These are phyloP conservation scores for Globisporangium irregulare DNA, from an alignment of 352 stramenopile species.

Conservation along the genomic window DNA sequence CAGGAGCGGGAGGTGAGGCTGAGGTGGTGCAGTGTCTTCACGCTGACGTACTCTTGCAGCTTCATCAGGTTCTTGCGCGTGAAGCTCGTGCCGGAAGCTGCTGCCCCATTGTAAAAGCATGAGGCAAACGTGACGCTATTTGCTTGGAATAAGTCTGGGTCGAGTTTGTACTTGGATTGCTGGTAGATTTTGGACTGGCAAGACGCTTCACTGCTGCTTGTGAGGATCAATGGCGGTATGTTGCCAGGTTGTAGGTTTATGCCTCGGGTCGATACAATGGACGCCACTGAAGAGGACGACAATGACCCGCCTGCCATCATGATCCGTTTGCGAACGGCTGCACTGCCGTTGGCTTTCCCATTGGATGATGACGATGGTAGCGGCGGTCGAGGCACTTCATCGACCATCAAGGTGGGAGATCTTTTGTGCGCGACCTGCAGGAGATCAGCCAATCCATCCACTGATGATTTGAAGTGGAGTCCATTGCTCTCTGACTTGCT, in stretches of 20 bases:
- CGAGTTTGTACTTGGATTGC: conserved; percentile 44
- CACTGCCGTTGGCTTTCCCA: background rate
- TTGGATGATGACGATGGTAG: background rate
- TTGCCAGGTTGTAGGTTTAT: background rate
- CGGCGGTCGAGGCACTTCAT: conserved; percentile 2
- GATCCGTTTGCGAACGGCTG: conserved; percentile 10
- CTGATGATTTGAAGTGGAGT: background rate
- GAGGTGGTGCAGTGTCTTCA: conserved; percentile 38
- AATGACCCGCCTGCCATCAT: background rate
- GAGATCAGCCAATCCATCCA: conserved; percentile 24
- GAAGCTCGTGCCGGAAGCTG: conserved; percentile 9
- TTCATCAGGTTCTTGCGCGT: conserved; percentile 38
- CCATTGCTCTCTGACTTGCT: conserved; percentile 1
- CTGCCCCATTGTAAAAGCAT: conserved; percentile 23
- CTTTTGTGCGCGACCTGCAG: conserved; percentile 24
- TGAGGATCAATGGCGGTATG: conserved; percentile 12
- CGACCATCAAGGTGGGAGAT: background rate
- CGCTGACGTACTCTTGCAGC: conserved; percentile 42
- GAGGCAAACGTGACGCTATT: conserved; percentile 27
- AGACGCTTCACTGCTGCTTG: conserved; percentile 4
- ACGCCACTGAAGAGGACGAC: conserved; percentile 11
- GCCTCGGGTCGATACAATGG: conserved; percentile 9
- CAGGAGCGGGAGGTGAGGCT: conserved; percentile 46
- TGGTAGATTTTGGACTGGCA: conserved; percentile 23
- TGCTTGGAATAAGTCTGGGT: conserved; percentile 39